Percentiles rank a stretch among this genome's conserved stretches.
phyloP scores from a whole-genome alignment of 2,329 filamentous ascomycete genomes.

The Aspergillus novofumigatus region DNA sequence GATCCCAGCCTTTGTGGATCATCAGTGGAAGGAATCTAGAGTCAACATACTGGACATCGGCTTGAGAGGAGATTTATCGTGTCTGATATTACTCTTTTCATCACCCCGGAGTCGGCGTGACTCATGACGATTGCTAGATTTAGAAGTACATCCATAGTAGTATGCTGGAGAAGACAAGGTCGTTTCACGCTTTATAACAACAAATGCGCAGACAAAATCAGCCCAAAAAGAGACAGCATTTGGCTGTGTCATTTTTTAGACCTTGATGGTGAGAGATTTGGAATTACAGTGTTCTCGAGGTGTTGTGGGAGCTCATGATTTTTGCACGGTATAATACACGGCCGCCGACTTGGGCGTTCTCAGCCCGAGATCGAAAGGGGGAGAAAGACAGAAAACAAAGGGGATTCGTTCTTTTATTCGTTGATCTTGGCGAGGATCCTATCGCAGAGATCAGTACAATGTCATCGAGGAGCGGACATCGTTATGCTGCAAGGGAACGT shows the following conservation, averaged over 20 bases:
- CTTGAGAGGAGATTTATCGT: constrained; percentile 30
- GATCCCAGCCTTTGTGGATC: constrained; percentile 8
- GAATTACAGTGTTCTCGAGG: constrained; percentile 18
- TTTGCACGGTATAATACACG: constrained; percentile 34
- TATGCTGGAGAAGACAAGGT: constrained; percentile 27
- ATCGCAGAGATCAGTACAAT: constrained; percentile 16
- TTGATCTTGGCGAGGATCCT: constrained; percentile 99
- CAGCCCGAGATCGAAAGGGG: constrained; percentile 8
- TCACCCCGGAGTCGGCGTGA: constrained; percentile 9
- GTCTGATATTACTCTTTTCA: constrained; percentile 26
- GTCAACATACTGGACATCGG: neutral
- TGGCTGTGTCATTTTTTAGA: constrained; percentile 1
- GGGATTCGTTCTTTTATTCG: constrained; percentile 60
- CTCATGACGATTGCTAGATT: constrained; percentile 20
- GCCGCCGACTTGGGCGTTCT: constrained; percentile 10
- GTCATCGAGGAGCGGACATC: neutral
- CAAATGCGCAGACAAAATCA: constrained; percentile 15
- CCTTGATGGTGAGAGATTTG: constrained; percentile 18
- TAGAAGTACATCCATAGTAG: constrained; percentile 31
- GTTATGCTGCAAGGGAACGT: constrained; percentile 45
- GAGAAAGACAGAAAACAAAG: constrained; percentile 15
- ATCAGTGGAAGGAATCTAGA: neutral
- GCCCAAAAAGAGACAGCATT: constrained; percentile 8
- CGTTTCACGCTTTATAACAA: constrained; percentile 23
- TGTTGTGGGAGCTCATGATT: constrained; percentile 23